A percentile compares a stretch with the other conserved stretches of the same genome.
phyloP scores from a whole-genome alignment of 140 eudicot genomes.

The Erigeron philadelphicus region DNA sequence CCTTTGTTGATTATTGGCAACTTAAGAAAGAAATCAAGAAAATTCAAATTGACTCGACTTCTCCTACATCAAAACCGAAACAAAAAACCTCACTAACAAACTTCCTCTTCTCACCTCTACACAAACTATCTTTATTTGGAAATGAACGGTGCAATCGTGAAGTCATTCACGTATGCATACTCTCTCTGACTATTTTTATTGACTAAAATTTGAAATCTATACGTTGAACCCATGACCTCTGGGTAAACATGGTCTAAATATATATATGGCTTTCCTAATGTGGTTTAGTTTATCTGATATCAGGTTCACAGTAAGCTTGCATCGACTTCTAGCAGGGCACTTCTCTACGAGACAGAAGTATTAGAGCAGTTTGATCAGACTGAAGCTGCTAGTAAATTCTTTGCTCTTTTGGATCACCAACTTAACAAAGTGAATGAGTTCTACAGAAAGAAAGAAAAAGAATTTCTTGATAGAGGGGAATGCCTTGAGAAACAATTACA shows the following conservation, averaged over 20 bases:
- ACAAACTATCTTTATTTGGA: conserved; percentile 50
- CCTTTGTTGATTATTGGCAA: conserved; percentile 83
- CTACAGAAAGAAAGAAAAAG: conserved; percentile 66
- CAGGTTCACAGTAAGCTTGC: conserved; percentile 83
- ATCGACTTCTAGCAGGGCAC: conserved; percentile 50
- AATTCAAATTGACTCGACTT: conserved; percentile 38
- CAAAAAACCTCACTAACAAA: conserved; percentile 35
- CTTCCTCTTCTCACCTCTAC: conserved; percentile 47
- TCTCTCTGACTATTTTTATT: conserved; percentile 15
- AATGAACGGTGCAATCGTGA: conserved; percentile 42
- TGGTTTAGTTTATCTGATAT: conserved; percentile 22
- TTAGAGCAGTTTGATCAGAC: conserved; percentile 66
- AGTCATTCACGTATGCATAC: conserved; percentile 61
- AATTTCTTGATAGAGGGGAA: conserved; percentile 84
- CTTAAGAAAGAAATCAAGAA: conserved; percentile 86
- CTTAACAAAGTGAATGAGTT: conserved; percentile 94
- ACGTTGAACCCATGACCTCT: background rate
- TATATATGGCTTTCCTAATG: conserved; percentile 6
- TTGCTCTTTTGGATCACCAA: conserved; percentile 69
- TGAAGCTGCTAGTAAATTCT: conserved; percentile 67
- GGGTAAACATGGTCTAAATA: background rate
- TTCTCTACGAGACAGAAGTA: conserved; percentile 75
- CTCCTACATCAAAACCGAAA: conserved; percentile 30
- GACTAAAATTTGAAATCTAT: background rate
- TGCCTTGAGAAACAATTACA: conserved; percentile 67